Conservation (phyloP, 306 rosid genomes). For the Prinsepia uniflora region DNA sequence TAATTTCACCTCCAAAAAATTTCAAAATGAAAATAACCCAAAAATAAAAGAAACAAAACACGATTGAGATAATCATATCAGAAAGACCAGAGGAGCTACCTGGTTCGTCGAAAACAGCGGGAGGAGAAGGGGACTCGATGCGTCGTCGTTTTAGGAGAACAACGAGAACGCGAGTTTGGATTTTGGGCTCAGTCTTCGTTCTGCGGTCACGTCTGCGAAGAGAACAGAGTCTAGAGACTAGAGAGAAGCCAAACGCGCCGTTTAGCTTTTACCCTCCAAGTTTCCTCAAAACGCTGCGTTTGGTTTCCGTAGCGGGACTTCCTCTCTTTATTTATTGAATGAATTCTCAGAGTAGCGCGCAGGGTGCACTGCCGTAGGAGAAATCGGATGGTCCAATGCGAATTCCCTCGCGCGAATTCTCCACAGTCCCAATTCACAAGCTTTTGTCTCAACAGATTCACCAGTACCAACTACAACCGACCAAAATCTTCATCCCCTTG, state of each 20-base stretch:
- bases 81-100: not conserved
- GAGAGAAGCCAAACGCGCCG: not conserved
- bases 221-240: not conserved
- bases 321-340: not conserved
- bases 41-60: too few relatives aligned
- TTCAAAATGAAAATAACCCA: not conserved
- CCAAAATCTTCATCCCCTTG: conserved; percentile 12
- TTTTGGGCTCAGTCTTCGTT: not conserved
- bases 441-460: not conserved
- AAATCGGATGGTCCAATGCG: conserved; percentile 22
- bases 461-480: not conserved
- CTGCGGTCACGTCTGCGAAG: not conserved
- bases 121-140: not conserved
- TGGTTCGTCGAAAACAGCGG: not conserved
- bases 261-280: not conserved
- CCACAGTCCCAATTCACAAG: conserved; percentile 17
- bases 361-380: not conserved
- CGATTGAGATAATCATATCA: not conserved
- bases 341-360: not conserved
- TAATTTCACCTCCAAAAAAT: not conserved
- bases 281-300: not conserved
- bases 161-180: not conserved
- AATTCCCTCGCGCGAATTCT: conserved; percentile 29
- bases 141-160: not conserved
- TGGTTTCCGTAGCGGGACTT: not conserved